Conservation (phyloP, 1,139 yeast species). For the Wickerhamomyces sp. region DNA sequence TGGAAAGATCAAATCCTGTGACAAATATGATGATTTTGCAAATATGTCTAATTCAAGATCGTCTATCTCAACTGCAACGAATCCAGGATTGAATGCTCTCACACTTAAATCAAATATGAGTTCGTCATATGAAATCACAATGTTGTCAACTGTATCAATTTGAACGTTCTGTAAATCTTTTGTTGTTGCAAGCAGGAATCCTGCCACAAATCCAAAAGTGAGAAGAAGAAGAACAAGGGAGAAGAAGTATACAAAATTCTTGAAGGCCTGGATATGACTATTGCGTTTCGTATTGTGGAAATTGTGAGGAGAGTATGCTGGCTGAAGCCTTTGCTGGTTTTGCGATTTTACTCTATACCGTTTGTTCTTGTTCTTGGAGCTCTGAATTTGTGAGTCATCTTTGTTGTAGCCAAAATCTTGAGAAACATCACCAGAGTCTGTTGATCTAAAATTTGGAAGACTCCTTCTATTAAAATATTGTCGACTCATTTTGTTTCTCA, state of each 20-base stretch:
- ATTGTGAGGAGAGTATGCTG: slow-evolving; percentile 56
- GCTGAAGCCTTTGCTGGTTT: slow-evolving; percentile 31
- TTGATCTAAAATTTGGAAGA: slow-evolving; percentile 24
- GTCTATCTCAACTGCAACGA: slow-evolving; percentile 59
- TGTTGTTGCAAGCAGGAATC: slow-evolving; percentile 81
- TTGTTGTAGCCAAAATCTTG: slow-evolving; percentile 6
- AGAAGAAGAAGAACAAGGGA: slow-evolving; percentile 50
- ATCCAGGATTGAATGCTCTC: slow-evolving; percentile 84
- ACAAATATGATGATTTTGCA: slow-evolving; percentile 64
- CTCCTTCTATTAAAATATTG: slow-evolving; percentile 32
- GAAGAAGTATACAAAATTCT: slow-evolving; percentile 52
- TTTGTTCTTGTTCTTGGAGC: slow-evolving; percentile 8
- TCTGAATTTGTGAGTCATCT: slow-evolving; percentile 7
- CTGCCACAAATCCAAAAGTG: slow-evolving; percentile 70
- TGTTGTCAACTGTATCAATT: slow-evolving; percentile 56
- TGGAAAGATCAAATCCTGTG: slow-evolving; percentile 17
- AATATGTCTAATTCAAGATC: slow-evolving; percentile 79
- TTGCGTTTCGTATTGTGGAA: slow-evolving; percentile 32
- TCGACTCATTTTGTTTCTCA: slow-evolving; percentile 15
- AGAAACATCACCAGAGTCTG: slow-evolving; percentile 8
- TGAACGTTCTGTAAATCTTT: slow-evolving; percentile 72
- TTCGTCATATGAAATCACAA: slow-evolving; percentile 81
- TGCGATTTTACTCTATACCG: slow-evolving; percentile 7
- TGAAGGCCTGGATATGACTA: slow-evolving; percentile 26
- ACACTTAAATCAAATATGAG: slow-evolving; percentile 73